A percentile compares a stretch with the other conserved stretches of the same genome.
phyloP scores from a whole-genome alignment of 2,329 filamentous ascomycete genomes.

The Scedosporium boydii region DNA sequence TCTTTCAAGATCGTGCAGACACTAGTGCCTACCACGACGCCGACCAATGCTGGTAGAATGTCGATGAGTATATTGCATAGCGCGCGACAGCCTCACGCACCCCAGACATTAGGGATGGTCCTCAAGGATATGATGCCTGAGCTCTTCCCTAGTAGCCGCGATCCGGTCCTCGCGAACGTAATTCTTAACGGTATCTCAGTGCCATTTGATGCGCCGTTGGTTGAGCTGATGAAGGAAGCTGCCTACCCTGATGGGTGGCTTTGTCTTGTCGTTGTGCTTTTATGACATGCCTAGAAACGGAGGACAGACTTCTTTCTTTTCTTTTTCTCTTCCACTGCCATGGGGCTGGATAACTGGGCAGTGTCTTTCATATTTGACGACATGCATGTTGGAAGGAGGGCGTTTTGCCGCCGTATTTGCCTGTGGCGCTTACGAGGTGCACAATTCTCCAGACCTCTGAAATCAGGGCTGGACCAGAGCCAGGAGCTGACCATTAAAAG shows the following conservation, averaged over 20 bases:
- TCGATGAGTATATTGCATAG: not conserved
- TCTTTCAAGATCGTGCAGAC: conserved; percentile 68
- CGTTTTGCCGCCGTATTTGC: no score
- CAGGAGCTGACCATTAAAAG: no score
- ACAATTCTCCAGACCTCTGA: no score
- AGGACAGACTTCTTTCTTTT: not conserved
- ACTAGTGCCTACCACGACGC: conserved; percentile 45
- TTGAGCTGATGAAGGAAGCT: conserved; percentile 73
- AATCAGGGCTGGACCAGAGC: no score
- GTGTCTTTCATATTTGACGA: no score
- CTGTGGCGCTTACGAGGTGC: no score
- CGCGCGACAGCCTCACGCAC: conserved; percentile 19
- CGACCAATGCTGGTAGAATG: conserved; percentile 16
- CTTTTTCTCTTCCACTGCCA: not conserved
- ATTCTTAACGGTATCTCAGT: conserved; percentile 78
- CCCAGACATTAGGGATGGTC: conserved; percentile 59
- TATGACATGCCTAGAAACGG: conserved; percentile 25
- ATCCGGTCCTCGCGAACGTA: conserved; percentile 73
- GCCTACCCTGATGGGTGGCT: conserved; percentile 91
- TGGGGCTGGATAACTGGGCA: not conserved
- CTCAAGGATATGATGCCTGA: conserved; percentile 66
- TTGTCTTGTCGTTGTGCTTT: conserved; percentile 69
- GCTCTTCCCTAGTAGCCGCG: conserved; percentile 79
- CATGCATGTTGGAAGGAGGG: no score
- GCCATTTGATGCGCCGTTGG: conserved; percentile 69